Percentiles rank a stretch among this genome's conserved stretches.
Conservation (phyloP, 495 filamentous ascomycete species). For the Stereocaulon alpinum region DNA sequence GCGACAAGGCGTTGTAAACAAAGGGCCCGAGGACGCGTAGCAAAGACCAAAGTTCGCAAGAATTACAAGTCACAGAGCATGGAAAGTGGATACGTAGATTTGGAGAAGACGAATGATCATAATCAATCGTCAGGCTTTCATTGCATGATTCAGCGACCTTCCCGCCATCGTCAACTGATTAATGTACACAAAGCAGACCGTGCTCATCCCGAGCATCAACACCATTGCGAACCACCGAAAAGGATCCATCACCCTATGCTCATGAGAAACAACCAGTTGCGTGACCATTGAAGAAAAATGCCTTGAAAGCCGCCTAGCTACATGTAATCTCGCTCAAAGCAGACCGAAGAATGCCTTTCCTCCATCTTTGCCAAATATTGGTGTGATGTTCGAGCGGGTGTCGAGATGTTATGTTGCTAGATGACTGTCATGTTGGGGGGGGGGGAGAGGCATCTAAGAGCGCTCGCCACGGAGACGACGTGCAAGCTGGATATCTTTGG, state of each 20-base stretch:
- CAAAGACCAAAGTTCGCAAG: not conserved
- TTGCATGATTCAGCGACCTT: slow-evolving; percentile 14
- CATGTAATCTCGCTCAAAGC: slow-evolving; percentile 21
- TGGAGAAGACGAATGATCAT: slow-evolving; percentile 4
- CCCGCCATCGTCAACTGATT: slow-evolving; percentile 17
- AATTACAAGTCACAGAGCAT: slow-evolving; percentile 2
- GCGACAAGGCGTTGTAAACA: too few relatives aligned
- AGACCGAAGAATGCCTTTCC: slow-evolving; percentile 13
- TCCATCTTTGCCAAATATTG: slow-evolving; percentile 13
- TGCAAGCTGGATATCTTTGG: slow-evolving; percentile 95
- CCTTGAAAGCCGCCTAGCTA: slow-evolving; percentile 13
- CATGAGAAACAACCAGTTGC: slow-evolving; percentile 10
- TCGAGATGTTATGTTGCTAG: slow-evolving; percentile 17
- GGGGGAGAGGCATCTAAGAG: slow-evolving; percentile 41
- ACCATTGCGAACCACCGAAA: slow-evolving; percentile 11
- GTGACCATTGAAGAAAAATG: slow-evolving; percentile 4
- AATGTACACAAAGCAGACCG: slow-evolving; percentile 23
- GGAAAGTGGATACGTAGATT: not conserved
- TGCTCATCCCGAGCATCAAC: slow-evolving; percentile 22
- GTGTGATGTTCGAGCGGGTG: slow-evolving; percentile 21
- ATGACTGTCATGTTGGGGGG: not conserved
- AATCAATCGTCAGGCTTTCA: slow-evolving; percentile 15
- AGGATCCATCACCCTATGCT: slow-evolving; percentile 12
- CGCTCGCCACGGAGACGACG: slow-evolving; percentile 95
- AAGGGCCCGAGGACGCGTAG: not conserved